Conservation (phyloP, 148 eudicot genomes). For the Oxyria digyna region DNA sequence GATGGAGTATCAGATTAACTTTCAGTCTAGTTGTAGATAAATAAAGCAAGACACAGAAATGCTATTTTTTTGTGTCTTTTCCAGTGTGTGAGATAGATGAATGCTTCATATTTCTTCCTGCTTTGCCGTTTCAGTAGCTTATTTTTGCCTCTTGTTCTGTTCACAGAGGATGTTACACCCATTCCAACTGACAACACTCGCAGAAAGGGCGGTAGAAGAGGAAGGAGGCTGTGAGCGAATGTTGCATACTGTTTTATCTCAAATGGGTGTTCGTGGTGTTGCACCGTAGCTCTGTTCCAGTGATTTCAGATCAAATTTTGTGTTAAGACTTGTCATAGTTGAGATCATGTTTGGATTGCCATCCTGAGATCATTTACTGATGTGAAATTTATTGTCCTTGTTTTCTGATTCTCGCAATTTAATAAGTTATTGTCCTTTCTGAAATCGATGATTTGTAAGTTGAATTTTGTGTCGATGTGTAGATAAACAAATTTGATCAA, state of each 20-base stretch:
- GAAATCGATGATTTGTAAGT: no score
- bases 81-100: no score
- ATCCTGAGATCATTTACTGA: background rate
- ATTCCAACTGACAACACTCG: constrained; percentile 84
- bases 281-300: background rate
- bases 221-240: constrained; percentile 56
- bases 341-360: background rate
- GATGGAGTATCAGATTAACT: no score
- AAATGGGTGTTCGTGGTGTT: background rate
- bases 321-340: constrained; percentile 1
- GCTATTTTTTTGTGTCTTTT: no score
- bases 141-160: background rate
- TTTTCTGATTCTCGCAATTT: background rate
- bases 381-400: background rate
- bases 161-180: constrained; percentile 81
- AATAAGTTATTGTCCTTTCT: background rate
- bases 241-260: background rate
- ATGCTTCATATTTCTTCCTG: background rate
- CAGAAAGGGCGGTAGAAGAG: constrained; percentile 89
- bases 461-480: no score
- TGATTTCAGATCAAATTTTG: background rate
- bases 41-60: no score
- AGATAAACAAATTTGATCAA: no score
- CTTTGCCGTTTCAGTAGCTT: background rate
- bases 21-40: no score